Evolutionary conservation across 1,139 yeast species (phyloP), one percentile per base, ranked within the genome.

Genomic region (Geotrichum macrosporum): DNA sequence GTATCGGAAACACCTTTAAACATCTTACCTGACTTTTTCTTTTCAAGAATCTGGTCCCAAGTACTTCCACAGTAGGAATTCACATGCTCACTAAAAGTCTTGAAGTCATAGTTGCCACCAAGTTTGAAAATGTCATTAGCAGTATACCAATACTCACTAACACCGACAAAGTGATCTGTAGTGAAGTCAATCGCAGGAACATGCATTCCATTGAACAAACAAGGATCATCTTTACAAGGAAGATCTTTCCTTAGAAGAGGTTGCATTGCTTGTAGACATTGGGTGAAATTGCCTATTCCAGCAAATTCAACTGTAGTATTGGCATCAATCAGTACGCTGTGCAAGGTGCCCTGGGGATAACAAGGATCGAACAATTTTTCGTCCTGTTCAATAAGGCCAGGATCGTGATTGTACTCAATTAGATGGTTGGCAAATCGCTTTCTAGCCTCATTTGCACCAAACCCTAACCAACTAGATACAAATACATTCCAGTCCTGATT

Each of bases 61-160:
- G 69, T 66, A 5, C 73, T 63, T 10, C 57, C 55, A 56, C 86
- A 80, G 32, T 77, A 68, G 36, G 67, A 68, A 13, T 67, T 59
- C 0, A 82, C 76, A 47, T 71, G 68, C 4, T 64, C 59, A 52
- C 74, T 73, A 35, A 78, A 76, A 20, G 61, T 54, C 5, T 58
- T 56, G 48, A 66, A 69, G 53, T 72, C 73, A 48, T 69, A 71
- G 39, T 59, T 67, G 1, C 74, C 75, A 3, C 69, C 65, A 42
- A 66, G 54, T 3, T 60, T 57, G 46, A 67, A 64, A 9, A 81
- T 65, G 36, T 72, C 75, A 20, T 75, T 74, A 6, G 83, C 73
- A 2, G 87, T 79, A 60, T 83, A 82, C 88, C 92, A 84, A 61
- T 83, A 84, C 35, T 88, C 94, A 57, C 88, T 81, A 3, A 85